Percentiles rank a stretch among this genome's conserved stretches.
Conservation (phyloP, 2,329 filamentous ascomycete genomes). For the Fusarium gaditjirri region DNA sequence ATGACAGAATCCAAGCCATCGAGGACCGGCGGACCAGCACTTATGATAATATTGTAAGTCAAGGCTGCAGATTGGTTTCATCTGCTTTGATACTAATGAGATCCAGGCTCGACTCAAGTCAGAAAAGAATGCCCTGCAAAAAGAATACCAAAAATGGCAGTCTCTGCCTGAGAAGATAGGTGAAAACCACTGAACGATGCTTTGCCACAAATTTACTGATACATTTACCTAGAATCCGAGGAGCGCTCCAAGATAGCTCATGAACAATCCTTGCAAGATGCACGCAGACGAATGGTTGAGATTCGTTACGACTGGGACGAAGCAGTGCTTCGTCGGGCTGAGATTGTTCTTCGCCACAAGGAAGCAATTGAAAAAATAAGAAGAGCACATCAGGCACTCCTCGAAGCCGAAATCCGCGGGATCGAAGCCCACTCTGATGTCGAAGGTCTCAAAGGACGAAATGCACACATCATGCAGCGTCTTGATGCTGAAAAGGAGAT, state of each 20-base stretch:
- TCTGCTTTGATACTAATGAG: conserved; percentile 30
- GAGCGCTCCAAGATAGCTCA: conserved; percentile 47
- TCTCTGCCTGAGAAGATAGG: conserved; percentile 77
- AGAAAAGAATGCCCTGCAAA: conserved; percentile 76
- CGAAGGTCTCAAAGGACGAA: conserved; percentile 73
- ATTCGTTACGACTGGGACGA: conserved; percentile 66
- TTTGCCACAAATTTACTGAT: neutral
- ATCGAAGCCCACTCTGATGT: conserved; percentile 89
- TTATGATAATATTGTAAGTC: conserved; percentile 51
- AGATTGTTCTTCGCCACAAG: conserved; percentile 63
- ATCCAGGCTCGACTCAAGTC: conserved; percentile 60
- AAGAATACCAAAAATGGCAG: conserved; percentile 70
- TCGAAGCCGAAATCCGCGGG: conserved; percentile 75
- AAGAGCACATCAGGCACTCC: conserved; percentile 68
- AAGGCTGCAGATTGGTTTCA: neutral
- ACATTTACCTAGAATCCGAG: conserved; percentile 48
- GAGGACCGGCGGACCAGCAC: conserved; percentile 56
- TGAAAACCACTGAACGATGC: conserved; percentile 51
- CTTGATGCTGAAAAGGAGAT: conserved; percentile 60
- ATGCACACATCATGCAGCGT: conserved; percentile 65
- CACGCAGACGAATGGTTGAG: conserved; percentile 54
- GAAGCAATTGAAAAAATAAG: conserved; percentile 72
- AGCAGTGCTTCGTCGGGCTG: conserved; percentile 65
- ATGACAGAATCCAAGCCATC: conserved; percentile 55
- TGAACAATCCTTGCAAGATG: conserved; percentile 49